These are phyloP conservation scores for Suhomyces chickasaworum DNA, from an alignment of 1,139 yeast genomes.

Conservation along the genomic window DNA sequence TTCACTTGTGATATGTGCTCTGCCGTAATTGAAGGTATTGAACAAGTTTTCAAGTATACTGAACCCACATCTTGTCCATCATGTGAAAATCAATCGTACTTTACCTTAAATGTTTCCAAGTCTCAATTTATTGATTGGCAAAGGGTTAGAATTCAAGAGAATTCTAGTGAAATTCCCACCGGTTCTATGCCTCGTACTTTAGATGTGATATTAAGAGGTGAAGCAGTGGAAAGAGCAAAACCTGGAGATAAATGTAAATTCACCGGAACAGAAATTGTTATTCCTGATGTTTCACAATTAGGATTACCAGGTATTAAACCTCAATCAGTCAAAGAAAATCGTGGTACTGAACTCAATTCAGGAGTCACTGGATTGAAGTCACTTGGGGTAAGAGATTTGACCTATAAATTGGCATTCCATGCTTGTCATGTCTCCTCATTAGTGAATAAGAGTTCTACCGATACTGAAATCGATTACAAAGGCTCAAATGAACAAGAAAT, in stretches of 20 bases:
- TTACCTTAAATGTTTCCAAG: constrained; percentile 82
- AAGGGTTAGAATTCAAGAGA: constrained; percentile 92
- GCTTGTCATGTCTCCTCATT: constrained; percentile 82
- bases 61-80: constrained; percentile 94
- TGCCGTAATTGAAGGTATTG: constrained; percentile 84
- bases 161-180: constrained; percentile 92
- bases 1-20: constrained; percentile 90
- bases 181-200: constrained; percentile 99
- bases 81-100: constrained; percentile 83
- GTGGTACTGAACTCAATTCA: constrained; percentile 63
- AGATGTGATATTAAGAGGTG: constrained; percentile 92
- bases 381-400: constrained; percentile 90
- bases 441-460: constrained; percentile 45
- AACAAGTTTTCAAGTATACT: constrained; percentile 90
- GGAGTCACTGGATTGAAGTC: constrained; percentile 87
- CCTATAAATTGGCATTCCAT: constrained; percentile 86
- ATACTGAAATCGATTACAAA: constrained; percentile 33
- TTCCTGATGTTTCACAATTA: constrained; percentile 92
- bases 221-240: constrained; percentile 92
- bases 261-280: constrained; percentile 93
- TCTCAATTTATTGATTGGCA: constrained; percentile 97
- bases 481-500: constrained; percentile 70
- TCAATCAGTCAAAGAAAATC: constrained; percentile 69
- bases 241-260: constrained; percentile 97
- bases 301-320: constrained; percentile 98